A percentile compares a stretch with the other conserved stretches of the same genome.
These are phyloP conservation scores for Heliamphora pulchella DNA, from an alignment of 179 eudicot species.

Conservation along the genomic window DNA sequence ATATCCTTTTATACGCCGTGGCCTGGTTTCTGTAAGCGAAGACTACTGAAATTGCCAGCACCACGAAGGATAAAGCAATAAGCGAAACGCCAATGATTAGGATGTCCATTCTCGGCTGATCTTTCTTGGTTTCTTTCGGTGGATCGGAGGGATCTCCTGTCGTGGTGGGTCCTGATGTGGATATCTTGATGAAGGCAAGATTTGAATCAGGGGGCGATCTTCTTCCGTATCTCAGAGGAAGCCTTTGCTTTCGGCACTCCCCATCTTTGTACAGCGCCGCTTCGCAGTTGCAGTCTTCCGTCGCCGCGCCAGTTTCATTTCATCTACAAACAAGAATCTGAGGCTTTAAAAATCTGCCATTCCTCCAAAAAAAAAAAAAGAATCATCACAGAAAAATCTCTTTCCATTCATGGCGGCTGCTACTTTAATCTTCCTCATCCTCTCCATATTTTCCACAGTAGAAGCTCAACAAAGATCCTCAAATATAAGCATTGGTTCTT, in stretches of 20 bases:
- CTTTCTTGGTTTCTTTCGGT: neutral
- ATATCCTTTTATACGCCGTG: conserved; percentile 14
- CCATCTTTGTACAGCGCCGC: conserved; percentile 18
- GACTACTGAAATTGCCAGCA: conserved; percentile 11
- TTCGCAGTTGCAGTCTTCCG: conserved; percentile 12
- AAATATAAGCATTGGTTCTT: conserved; percentile 9
- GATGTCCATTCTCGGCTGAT: neutral
- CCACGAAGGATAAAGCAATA: conserved; percentile 8
- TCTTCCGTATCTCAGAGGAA: conserved; percentile 27
- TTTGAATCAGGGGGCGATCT: neutral
- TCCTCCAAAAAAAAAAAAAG: neutral
- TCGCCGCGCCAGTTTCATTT: neutral
- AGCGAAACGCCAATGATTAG: conserved; percentile 10
- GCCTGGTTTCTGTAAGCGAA: conserved; percentile 8
- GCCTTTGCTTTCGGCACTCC: conserved; percentile 23
- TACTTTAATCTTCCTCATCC: neutral
- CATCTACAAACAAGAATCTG: neutral
- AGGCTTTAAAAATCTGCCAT: neutral
- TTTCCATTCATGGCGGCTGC: neutral
- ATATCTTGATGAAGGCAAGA: conserved; percentile 14
- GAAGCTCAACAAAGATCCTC: neutral
- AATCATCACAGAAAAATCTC: neutral
- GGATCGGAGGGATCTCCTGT: neutral
- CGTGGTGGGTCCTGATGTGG: neutral
- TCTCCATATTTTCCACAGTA: neutral